These are phyloP conservation scores for Microsporum ferrugineum DNA, from an alignment of 2,329 filamentous ascomycete species.

Conservation along the genomic window DNA sequence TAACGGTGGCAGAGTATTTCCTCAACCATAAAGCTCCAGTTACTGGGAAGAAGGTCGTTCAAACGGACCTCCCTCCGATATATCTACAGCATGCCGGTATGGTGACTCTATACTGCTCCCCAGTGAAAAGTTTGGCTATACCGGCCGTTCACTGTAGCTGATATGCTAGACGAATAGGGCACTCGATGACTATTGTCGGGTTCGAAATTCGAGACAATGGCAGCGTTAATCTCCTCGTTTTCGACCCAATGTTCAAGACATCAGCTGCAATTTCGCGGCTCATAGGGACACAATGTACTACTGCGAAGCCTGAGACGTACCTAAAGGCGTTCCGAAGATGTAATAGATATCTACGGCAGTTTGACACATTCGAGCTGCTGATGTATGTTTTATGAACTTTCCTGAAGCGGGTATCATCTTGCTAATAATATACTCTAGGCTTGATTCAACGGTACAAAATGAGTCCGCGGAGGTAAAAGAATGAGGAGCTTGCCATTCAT, in stretches of 20 bases:
- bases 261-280: conserved; percentile 52
- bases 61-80: conserved; percentile 66
- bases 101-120: conserved; percentile 4
- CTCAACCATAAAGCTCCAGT: conserved; percentile 39
- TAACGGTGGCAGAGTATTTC: conserved; percentile 68
- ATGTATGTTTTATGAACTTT: conserved; percentile 39
- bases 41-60: conserved; percentile 50
- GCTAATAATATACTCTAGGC: background rate
- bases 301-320: conserved; percentile 40
- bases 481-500: too few relatives aligned
- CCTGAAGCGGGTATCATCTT: background rate
- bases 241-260: conserved; percentile 74
- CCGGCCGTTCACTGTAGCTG: background rate
- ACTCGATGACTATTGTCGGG: conserved; percentile 83
- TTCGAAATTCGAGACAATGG: conserved; percentile 60
- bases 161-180: conserved; percentile 40
- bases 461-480: too few relatives aligned
- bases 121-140: background rate
- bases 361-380: conserved; percentile 68
- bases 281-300: conserved; percentile 33
- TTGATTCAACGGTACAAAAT: background rate
- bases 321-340: conserved; percentile 66
- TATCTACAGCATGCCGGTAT: conserved; percentile 76
- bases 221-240: conserved; percentile 61
- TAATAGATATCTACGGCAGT: conserved; percentile 54